Conservation (phyloP, 2,329 filamentous ascomycete genomes). For the Botrytis medusae region DNA sequence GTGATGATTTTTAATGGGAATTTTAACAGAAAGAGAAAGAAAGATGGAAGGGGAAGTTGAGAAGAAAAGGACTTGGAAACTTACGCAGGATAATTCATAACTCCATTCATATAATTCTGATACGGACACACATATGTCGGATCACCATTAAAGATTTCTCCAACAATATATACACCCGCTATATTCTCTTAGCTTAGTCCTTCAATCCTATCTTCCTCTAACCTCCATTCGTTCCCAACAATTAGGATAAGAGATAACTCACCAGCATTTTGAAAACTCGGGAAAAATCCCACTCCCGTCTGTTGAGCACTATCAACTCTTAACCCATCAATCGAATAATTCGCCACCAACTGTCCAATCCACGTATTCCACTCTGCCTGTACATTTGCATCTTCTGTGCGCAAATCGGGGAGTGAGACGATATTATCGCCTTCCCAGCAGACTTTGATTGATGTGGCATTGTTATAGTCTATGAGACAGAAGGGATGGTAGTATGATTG, state of each 20-base stretch:
- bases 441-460: conserved; percentile 36
- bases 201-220: neutral
- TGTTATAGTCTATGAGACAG: conserved; percentile 42
- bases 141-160: conserved; percentile 59
- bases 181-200: conserved; percentile 25
- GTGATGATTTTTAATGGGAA: neutral
- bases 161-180: conserved; percentile 59
- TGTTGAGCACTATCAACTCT: conserved; percentile 52
- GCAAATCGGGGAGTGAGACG: conserved; percentile 37
- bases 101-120: conserved; percentile 53
- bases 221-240: conserved; percentile 29
- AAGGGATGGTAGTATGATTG: conserved; percentile 40
- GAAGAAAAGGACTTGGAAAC: neutral
- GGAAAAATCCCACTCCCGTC: conserved; percentile 54
- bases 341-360: conserved; percentile 34
- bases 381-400: conserved; percentile 35
- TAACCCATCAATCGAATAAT: conserved; percentile 49
- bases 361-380: conserved; percentile 32
- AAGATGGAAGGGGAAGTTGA: neutral
- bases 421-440: conserved; percentile 38
- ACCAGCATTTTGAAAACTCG: conserved; percentile 49
- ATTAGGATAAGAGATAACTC: neutral
- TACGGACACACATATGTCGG: conserved; percentile 55
- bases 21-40: neutral
- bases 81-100: conserved; percentile 58